Base-by-base conservation (phyloP, 331 rosid genomes). In the Ulmus americana region DNA sequence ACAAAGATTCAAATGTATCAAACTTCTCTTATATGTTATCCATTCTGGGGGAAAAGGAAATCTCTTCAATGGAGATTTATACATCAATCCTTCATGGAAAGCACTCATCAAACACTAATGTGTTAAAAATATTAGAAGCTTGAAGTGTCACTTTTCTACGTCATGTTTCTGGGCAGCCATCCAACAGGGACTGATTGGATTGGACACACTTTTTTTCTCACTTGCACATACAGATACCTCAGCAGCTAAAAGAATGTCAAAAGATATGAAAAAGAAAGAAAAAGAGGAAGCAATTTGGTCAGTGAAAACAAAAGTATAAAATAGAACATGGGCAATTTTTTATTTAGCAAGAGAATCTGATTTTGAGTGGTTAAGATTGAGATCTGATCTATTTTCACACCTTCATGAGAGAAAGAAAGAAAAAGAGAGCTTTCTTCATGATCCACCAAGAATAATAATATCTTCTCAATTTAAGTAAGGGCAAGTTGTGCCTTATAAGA, bases 401-500 rank as follows among this genome's bases (percentile, higher is more conserved):
- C 35, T 69, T 62, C 66, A 53, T 70, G 74, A 60, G 65, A 52
- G 15, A n/a, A 45, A 10, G 73, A 69, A 2, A 15, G n/a, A 69
- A 6, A 15, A 10, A 47, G 58, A 35, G 72, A 76, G 64, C 70
- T 73, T 73, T 46, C 72, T 67, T 75, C 76, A 72, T 13, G 50
- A 66, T 69, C 78, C 81, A 75, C 76, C 72, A 67, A 61, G 40
- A 58, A 42, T 54, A 72, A 72, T 63, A 53, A 59, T 40, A 65
- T 28, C 79, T 47, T 35, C 10, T 63, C 66, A 45, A 5, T 28
- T 63, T 44, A 48, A 60, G 61, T 20, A 64, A 8, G 64, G 75
- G 11, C 75, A 59, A 52, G 64, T 68, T 52, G 62, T 45, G 15
- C 35, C 45, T 55, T 48, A 15, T 53, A 45, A 54, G 69, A 69